phyloP scores from a whole-genome alignment of 495 filamentous ascomycete species.

The Cenococcum geophilum region DNA sequence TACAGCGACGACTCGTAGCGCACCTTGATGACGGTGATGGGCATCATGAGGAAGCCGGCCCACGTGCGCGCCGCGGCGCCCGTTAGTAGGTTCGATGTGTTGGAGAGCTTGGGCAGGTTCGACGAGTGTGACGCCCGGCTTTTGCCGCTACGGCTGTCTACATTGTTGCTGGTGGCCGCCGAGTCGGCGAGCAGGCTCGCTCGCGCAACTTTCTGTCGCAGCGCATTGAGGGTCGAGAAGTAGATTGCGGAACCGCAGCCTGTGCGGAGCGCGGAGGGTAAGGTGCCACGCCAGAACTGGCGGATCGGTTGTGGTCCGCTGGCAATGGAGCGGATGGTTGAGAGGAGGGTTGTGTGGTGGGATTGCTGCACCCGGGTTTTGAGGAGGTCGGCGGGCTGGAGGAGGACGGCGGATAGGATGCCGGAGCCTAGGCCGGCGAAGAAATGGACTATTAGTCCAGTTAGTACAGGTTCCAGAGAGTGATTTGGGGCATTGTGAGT shows the following conservation, averaged over 20 bases:
- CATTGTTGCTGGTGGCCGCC: not conserved
- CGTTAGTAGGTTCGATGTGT: constrained; percentile 75
- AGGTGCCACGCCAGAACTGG: constrained; percentile 88
- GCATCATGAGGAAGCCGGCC: constrained; percentile 90
- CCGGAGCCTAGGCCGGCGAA: constrained; percentile 81
- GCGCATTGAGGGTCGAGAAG: constrained; percentile 79
- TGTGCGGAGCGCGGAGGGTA: constrained; percentile 86
- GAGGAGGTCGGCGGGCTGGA: constrained; percentile 93
- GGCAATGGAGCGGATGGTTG: constrained; percentile 64
- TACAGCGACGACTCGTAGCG: constrained; percentile 86
- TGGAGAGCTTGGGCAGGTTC: constrained; percentile 75
- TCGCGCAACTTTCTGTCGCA: constrained; percentile 65
- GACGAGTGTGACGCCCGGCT: constrained; percentile 48
- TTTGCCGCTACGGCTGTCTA: not conserved
- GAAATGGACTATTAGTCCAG: constrained; percentile 64
- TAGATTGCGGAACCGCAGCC: constrained; percentile 91
- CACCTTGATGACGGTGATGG: constrained; percentile 93
- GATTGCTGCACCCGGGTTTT: constrained; percentile 92
- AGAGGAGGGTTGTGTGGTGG: constrained; percentile 55
- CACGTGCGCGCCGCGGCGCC: constrained; percentile 77
- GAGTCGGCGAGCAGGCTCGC: constrained; percentile 7
- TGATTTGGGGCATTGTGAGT: not conserved
- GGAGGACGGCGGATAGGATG: constrained; percentile 75
- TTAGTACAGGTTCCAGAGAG: not conserved
- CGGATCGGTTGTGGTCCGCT: constrained; percentile 55